Percentiles rank a stretch among this genome's conserved stretches.
These are phyloP conservation scores for Phytophthora colocasiae DNA, from an alignment of 352 stramenopile genomes.

Conservation along the genomic window DNA sequence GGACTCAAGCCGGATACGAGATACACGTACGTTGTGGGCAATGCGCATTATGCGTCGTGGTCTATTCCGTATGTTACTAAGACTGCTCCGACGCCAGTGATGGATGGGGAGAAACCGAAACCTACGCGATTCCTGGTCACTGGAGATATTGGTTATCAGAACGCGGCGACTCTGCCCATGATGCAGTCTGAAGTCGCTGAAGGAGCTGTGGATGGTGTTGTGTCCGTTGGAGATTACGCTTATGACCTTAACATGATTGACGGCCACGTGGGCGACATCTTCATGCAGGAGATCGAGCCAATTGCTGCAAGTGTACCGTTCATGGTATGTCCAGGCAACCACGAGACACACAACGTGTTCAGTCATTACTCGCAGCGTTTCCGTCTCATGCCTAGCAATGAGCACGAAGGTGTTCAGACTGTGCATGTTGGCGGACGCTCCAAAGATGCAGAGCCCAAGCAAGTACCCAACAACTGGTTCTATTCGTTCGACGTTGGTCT, in stretches of 20 bases:
- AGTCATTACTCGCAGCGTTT: constrained; percentile 90
- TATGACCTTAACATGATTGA: constrained; percentile 88
- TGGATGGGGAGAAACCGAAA: constrained; percentile 27
- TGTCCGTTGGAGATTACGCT: constrained; percentile 91
- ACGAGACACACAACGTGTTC: constrained; percentile 89
- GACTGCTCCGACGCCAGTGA: constrained; percentile 52
- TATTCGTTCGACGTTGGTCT: constrained; percentile 89
- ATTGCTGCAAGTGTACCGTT: constrained; percentile 87
- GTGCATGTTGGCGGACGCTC: constrained; percentile 48
- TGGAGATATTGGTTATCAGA: constrained; percentile 90
- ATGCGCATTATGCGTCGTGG: constrained; percentile 71
- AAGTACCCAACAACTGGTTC: constrained; percentile 90
- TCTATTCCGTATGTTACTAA: constrained; percentile 84
- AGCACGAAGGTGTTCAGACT: constrained; percentile 67
- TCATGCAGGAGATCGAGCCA: constrained; percentile 91
- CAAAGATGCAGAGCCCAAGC: constrained; percentile 28
- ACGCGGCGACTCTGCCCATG: constrained; percentile 88
- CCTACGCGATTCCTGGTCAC: constrained; percentile 83
- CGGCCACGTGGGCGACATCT: constrained; percentile 88
- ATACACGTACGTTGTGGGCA: constrained; percentile 89
- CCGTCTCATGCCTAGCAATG: constrained; percentile 83
- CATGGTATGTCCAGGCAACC: constrained; percentile 92
- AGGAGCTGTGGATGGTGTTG: constrained; percentile 75
- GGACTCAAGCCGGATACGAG: constrained; percentile 65
- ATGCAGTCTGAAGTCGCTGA: constrained; percentile 88